phyloP scores from a whole-genome alignment of 805 yeast species.

The Yarrowia keelungensis region DNA sequence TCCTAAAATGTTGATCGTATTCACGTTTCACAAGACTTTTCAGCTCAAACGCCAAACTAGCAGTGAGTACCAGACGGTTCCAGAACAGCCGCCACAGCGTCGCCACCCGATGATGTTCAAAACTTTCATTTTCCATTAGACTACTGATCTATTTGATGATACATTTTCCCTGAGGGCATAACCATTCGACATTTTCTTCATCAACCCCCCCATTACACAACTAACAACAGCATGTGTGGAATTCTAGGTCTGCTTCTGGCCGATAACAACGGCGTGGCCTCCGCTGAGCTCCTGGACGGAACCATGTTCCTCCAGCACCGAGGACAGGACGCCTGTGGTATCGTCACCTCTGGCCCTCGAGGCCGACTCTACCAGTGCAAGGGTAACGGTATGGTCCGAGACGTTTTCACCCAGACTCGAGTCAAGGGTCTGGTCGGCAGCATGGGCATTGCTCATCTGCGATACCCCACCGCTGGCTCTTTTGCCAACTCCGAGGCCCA shows the following conservation, averaged over 20 bases:
- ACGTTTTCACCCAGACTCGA: slow-evolving; percentile 87
- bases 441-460: slow-evolving; percentile 92
- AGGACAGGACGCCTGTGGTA: slow-evolving; percentile 99
- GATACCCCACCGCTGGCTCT: slow-evolving; percentile 98
- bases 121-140: slow-evolving; percentile 38
- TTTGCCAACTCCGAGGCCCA: slow-evolving; percentile 97
- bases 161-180: slow-evolving; percentile 35
- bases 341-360: slow-evolving; percentile 90
- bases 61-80: slow-evolving; percentile 30
- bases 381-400: slow-evolving; percentile 98
- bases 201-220: neutral
- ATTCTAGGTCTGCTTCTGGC: slow-evolving; percentile 86
- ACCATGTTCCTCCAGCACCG: slow-evolving; percentile 92
- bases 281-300: slow-evolving; percentile 91
- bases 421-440: slow-evolving; percentile 83
- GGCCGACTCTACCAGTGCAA: slow-evolving; percentile 97
- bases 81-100: neutral
- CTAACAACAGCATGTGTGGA: slow-evolving; percentile 77
- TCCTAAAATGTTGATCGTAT: slow-evolving; percentile 38
- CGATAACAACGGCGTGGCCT: slow-evolving; percentile 73
- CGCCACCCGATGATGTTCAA: slow-evolving; percentile 37
- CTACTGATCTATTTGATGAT: slow-evolving; percentile 39
- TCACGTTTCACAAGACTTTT: slow-evolving; percentile 34
- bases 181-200: neutral
- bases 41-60: slow-evolving; percentile 33